Base-by-base conservation (phyloP, 2,329 filamentous ascomycete species). In the Sporothrix dimorphospora region DNA sequence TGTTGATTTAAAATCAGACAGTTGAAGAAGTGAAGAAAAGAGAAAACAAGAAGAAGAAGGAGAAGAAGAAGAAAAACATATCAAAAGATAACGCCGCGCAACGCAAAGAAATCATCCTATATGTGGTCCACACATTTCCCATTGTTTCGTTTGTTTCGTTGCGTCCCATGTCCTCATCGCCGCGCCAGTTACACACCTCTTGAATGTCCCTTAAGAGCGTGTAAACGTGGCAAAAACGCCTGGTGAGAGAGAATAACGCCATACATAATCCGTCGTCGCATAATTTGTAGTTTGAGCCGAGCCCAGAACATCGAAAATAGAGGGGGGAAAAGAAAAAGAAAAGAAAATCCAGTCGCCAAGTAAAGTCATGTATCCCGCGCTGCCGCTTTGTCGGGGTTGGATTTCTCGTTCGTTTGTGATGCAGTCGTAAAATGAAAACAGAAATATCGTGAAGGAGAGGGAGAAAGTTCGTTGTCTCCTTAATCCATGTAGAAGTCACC, bases 401-500 rank as follows among this genome's bases (percentile, higher is more conserved):
- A 14, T 65, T 19, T 69, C 51, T 34, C 59, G n/a, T 38, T 66
- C 69, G 55, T 27, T 49, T 71, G 69, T 65, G 53, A 63, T 63
- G 55, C 45, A 40, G 59, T 71, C 59, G 24, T 38, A 34, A 51
- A 57, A 63, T 40, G 14, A 30, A 67, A 53, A 72, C 1, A 45
- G 30, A 40, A 38, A 70, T 21, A 30, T 21, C 16, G 30, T 38
- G 4, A 63, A 38, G n/a, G 12, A n/a, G 51, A 45, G 42, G 24
- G 27, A 42, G 12, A 27, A 49, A n/a, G 30, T 1, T 16, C 65
- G 21, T 2, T 16, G 11, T 3, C 27, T 30, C 73, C 30, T 14
- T 63, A 97, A 79, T 98, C 94, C 94, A 98, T 98, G 84, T 96
- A 96, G 78, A 99, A 98, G 79, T 99, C 96, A 61, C 95, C 96